Conservation (phyloP, 805 yeast genomes). For the Lachancea waltii region DNA sequence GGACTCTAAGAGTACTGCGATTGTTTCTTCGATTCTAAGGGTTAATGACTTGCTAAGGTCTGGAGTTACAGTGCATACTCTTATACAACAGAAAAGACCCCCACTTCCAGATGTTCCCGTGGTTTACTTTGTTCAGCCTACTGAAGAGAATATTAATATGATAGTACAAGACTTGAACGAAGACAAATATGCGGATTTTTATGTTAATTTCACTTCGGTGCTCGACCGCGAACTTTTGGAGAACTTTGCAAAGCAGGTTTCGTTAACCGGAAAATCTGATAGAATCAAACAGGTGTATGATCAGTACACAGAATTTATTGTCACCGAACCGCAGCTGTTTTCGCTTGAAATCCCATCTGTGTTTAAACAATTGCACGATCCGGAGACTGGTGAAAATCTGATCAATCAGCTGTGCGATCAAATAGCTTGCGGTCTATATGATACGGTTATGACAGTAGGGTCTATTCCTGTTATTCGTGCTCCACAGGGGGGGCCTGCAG, state of each 20-base stretch:
- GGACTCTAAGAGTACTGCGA: slow-evolving; percentile 74
- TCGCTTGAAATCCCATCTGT: slow-evolving; percentile 63
- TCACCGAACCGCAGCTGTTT: slow-evolving; percentile 87
- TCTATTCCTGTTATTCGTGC: slow-evolving; percentile 86
- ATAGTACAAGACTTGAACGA: slow-evolving; percentile 67
- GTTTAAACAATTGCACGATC: slow-evolving; percentile 64
- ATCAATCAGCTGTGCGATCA: slow-evolving; percentile 62
- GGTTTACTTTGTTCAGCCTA: slow-evolving; percentile 85
- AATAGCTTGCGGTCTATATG: slow-evolving; percentile 75
- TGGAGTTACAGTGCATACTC: slow-evolving; percentile 87
- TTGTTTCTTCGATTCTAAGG: slow-evolving; percentile 84
- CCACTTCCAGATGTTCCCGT: slow-evolving; percentile 92
- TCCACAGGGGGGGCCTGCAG: slow-evolving; percentile 92
- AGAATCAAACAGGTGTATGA: slow-evolving; percentile 85
- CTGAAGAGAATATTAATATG: slow-evolving; percentile 59
- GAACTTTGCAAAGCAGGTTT: slow-evolving; percentile 78
- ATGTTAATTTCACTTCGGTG: slow-evolving; percentile 81
- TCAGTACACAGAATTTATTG: slow-evolving; percentile 86
- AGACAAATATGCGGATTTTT: slow-evolving; percentile 72
- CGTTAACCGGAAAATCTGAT: slow-evolving; percentile 60
- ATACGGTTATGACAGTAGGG: slow-evolving; percentile 69
- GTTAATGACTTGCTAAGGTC: slow-evolving; percentile 85
- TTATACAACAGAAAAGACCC: slow-evolving; percentile 66
- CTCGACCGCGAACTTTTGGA: slow-evolving; percentile 75
- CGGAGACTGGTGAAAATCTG: slow-evolving; percentile 64